Evolutionary conservation across 345 rosid genomes (phyloP).

Genomic region (Eucalyptus pauciflora): DNA sequence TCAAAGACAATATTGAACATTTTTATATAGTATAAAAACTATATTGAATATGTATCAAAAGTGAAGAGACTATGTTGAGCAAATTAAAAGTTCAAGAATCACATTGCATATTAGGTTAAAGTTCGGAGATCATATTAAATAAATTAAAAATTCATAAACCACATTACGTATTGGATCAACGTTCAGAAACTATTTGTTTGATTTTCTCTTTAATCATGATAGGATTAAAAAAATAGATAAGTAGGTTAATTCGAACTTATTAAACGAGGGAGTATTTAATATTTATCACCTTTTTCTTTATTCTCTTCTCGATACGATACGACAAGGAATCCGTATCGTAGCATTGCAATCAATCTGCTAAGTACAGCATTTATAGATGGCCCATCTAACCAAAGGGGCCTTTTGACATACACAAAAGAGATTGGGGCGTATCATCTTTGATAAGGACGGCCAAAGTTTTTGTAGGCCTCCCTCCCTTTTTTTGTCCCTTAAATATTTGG

Average conservation of each 20-base stretch:
- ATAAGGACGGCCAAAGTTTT: not conserved
- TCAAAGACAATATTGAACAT: too few species aligned
- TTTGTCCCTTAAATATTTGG: not conserved
- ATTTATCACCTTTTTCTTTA: not conserved
- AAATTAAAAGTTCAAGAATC: too few species aligned
- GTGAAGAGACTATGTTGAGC: rapidly evolving
- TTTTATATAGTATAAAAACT: too few species aligned
- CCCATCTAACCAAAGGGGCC: not conserved
- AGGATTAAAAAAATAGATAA: not conserved
- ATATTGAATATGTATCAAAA: too few species aligned
- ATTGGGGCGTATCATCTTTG: not conserved
- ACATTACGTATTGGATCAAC: too few species aligned
- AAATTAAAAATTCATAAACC: too few species aligned
- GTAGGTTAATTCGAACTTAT: too few species aligned
- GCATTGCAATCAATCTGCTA: not conserved
- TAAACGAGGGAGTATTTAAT: not conserved
- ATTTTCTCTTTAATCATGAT: not conserved
- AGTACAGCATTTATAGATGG: not conserved
- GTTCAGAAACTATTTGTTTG: too few species aligned
- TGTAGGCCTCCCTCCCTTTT: not conserved
- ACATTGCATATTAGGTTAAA: too few species aligned
- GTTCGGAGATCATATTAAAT: too few species aligned
- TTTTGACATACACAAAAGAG: not conserved
- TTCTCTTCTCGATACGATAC: not conserved
- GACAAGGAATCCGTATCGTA: not conserved